Base-by-base conservation (phyloP, 805 yeast species). In the Wickerhamomyces sydowiorum region DNA sequence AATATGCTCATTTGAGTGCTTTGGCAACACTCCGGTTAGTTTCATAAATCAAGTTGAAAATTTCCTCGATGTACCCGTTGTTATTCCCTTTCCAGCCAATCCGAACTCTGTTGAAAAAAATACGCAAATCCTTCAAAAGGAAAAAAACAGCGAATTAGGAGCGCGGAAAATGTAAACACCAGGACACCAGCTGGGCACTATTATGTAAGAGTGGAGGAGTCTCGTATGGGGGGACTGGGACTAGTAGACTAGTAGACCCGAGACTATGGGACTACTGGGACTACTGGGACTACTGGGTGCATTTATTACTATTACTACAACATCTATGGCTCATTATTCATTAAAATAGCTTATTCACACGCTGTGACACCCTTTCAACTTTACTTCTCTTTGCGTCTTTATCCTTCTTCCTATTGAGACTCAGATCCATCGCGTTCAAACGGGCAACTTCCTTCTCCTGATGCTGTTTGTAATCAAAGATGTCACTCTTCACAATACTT, bases 321-420 rank as follows among this genome's bases (percentile, higher is more conserved):
- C n/a, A n/a, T n/a, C n/a, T n/a, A n/a, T n/a, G n/a, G n/a, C 5
- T 25, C 29, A 25, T 25, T 12, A 25, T 12, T 8, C 23, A 32
- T 32, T 46, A 41, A 39, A 55, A 55, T 38, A 55, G 36, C 39
- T 55, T 57, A 40, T 55, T 56, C 2, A 58, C 56, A 38, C 51
- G 54, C 27, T 28, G 36, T 1, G 55, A 52, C 9, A 52, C 53
- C 15, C 38, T 45, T 35, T 52, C 56, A 23, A 36, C 49, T 47
- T 19, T 48, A 40, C 0, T 47, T 44, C 37, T 48, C 23, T 13
- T 48, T 48, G 38, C 42, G 20, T 34, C 43, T 34, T 44, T 47
- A 24, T 39, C 41, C 23, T 25, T 41, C 10, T 44, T 43, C 19
- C 48, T 53, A 31, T 51, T 53, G 39, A 56, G 22, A 3, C 52